These are phyloP conservation scores for Zymoseptoria brevis DNA, from an alignment of 2,329 filamentous ascomycete genomes.

Conservation along the genomic window DNA sequence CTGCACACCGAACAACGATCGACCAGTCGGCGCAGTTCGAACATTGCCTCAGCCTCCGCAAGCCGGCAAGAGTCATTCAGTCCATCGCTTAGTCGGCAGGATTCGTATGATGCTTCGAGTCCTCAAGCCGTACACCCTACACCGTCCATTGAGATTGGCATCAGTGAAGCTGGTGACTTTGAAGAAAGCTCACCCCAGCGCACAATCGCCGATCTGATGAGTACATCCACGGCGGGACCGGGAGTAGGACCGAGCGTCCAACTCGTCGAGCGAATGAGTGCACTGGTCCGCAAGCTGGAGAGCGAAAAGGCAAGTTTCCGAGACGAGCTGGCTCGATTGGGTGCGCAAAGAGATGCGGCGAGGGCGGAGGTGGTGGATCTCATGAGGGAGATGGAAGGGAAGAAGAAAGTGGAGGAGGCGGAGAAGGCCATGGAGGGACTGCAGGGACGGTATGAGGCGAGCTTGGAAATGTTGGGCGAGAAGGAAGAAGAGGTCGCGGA, in stretches of 20 bases:
- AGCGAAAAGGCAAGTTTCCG: slow-evolving; percentile 82
- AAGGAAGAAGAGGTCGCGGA: slow-evolving; percentile 95
- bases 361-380: slow-evolving; percentile 81
- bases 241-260: slow-evolving; percentile 82
- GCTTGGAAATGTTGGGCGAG: slow-evolving; percentile 89
- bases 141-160: slow-evolving; percentile 41
- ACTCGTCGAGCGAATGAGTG: slow-evolving; percentile 91
- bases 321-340: slow-evolving; percentile 75
- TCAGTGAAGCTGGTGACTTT: slow-evolving; percentile 45
- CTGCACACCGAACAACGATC: slow-evolving; percentile 24
- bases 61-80: slow-evolving; percentile 40
- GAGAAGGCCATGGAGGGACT: slow-evolving; percentile 62
- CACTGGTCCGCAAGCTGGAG: slow-evolving; percentile 82
- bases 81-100: slow-evolving; percentile 13
- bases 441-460: slow-evolving; percentile 76
- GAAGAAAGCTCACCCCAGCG: slow-evolving; percentile 57
- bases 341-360: slow-evolving; percentile 82
- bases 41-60: slow-evolving; percentile 21
- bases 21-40: slow-evolving; percentile 27
- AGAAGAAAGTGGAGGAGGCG: slow-evolving; percentile 57
- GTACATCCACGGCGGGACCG: slow-evolving; percentile 62
- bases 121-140: slow-evolving; percentile 26
- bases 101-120: background rate
- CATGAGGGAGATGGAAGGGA: slow-evolving; percentile 77
- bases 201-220: slow-evolving; percentile 50